phyloP scores from a whole-genome alignment of 164 flowering plant genomes.

The Cinnamomum micranthum region DNA sequence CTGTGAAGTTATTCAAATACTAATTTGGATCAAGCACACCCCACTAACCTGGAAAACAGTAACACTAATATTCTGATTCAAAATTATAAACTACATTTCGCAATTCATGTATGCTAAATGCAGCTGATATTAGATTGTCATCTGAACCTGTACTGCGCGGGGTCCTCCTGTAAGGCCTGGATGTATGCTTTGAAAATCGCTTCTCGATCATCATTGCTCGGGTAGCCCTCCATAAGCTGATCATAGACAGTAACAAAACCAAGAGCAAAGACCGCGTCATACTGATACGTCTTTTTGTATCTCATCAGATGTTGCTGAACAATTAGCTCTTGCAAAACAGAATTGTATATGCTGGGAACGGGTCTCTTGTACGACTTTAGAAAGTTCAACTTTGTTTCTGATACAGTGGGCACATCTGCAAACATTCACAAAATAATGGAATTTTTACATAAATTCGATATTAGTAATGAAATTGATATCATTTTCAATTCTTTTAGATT shows the following conservation, averaged over 20 bases:
- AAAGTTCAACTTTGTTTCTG: constrained; percentile 79
- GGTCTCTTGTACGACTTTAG: constrained; percentile 81
- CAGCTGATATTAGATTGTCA: not conserved
- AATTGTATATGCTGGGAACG: constrained; percentile 88
- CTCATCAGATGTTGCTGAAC: constrained; percentile 91
- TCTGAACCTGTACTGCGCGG: constrained; percentile 73
- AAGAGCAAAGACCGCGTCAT: constrained; percentile 92
- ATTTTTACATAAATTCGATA: not conserved
- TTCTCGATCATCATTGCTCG: constrained; percentile 76
- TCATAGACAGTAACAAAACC: constrained; percentile 96
- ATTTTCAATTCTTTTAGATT: too few relatives aligned
- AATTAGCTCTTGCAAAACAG: constrained; percentile 80
- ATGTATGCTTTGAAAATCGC: constrained; percentile 82
- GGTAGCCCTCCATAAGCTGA: constrained; percentile 95
- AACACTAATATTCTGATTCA: not conserved
- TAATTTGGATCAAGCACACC: not conserved
- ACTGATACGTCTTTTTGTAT: constrained; percentile 68
- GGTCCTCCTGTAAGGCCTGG: constrained; percentile 79
- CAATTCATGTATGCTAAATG: not conserved
- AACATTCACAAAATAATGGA: not conserved
- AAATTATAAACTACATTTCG: not conserved
- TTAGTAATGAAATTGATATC: not conserved
- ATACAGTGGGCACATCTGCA: constrained; percentile 78
- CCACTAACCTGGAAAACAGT: not conserved
- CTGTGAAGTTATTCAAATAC: not conserved